A percentile compares a stretch with the other conserved stretches of the same genome.
Evolutionary conservation across 176 grass and related monocot genomes (phyloP).

Genomic region (Oryza rufipogon): DNA sequence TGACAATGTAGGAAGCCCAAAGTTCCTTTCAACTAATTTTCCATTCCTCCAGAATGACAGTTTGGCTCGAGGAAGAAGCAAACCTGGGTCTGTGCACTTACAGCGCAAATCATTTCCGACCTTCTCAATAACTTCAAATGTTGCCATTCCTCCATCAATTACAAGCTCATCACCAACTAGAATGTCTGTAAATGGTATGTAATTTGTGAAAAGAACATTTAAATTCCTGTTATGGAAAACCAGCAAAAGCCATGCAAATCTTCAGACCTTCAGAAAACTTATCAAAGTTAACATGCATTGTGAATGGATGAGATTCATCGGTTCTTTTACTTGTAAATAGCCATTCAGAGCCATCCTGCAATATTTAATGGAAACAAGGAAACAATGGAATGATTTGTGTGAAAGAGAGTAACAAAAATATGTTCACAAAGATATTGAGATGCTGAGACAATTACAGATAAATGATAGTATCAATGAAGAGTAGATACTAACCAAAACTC

Average conservation of each 20-base stretch:
- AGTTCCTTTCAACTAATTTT: conserved; percentile 68
- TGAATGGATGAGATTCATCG: conserved; percentile 44
- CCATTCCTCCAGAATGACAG: conserved; percentile 71
- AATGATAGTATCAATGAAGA: not conserved
- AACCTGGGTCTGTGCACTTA: conserved; percentile 66
- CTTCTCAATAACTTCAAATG: conserved; percentile 70
- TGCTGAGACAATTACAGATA: not conserved
- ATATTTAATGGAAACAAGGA: conserved; percentile 7
- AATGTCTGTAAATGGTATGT: conserved; percentile 53
- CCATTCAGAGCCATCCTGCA: conserved; percentile 69
- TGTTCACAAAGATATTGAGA: not conserved
- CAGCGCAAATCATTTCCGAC: conserved; percentile 56
- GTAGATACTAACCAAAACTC: conserved; percentile 4
- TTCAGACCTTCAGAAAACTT: conserved; percentile 40
- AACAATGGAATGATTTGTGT: not conserved
- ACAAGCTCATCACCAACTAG: conserved; percentile 67
- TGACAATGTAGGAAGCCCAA: conserved; percentile 60
- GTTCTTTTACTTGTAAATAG: conserved; percentile 55
- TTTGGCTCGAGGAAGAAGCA: conserved; percentile 76
- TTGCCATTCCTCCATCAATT: conserved; percentile 74
- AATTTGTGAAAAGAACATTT: not conserved
- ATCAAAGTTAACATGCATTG: conserved; percentile 60
- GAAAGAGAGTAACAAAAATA: not conserved
- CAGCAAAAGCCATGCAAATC: conserved; percentile 7
- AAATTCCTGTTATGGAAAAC: conserved; percentile 23